phyloP scores from a whole-genome alignment of 768 basidiomycete species.

The Coprinopsis strossmayeri region DNA sequence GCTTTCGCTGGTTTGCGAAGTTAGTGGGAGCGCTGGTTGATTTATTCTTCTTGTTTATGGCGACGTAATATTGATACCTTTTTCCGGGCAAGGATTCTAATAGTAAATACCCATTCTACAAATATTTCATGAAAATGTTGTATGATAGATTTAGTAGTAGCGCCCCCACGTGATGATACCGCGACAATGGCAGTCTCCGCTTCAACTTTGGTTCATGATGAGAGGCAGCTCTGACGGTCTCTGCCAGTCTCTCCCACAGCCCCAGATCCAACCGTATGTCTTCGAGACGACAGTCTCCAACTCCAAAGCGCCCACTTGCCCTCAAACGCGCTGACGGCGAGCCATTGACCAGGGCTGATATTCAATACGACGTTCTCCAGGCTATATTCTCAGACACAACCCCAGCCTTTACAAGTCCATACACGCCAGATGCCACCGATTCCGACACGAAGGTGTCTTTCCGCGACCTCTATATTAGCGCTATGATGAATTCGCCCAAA shows the following conservation, averaged over 20 bases:
- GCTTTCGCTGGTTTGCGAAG: neutral
- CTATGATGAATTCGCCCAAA: slow-evolving; percentile 52
- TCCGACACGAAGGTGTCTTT: slow-evolving; percentile 39
- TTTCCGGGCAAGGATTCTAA: too few species aligned
- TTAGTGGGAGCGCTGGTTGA: neutral
- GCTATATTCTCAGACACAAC: slow-evolving; percentile 68
- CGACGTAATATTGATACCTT: too few species aligned
- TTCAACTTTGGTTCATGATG: neutral
- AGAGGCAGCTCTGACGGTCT: neutral
- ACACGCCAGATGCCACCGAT: slow-evolving; percentile 13
- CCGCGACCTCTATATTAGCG: slow-evolving; percentile 51
- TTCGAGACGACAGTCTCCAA: slow-evolving; percentile 35
- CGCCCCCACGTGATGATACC: neutral
- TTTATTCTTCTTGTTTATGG: neutral
- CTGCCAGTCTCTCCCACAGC: neutral
- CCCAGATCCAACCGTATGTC: slow-evolving; percentile 9
- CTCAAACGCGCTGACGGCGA: slow-evolving; percentile 58
- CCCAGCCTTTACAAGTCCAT: slow-evolving; percentile 47
- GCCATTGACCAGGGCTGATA: slow-evolving; percentile 58
- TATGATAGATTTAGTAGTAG: too few species aligned
- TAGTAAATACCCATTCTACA: too few species aligned
- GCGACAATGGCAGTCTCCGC: neutral
- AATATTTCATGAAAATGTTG: too few species aligned
- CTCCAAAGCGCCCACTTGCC: slow-evolving; percentile 34
- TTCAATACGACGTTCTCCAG: slow-evolving; percentile 76